Evolutionary conservation across 1,284 basidiomycete species (phyloP).

Genomic region (Melampsora occidentalis): DNA sequence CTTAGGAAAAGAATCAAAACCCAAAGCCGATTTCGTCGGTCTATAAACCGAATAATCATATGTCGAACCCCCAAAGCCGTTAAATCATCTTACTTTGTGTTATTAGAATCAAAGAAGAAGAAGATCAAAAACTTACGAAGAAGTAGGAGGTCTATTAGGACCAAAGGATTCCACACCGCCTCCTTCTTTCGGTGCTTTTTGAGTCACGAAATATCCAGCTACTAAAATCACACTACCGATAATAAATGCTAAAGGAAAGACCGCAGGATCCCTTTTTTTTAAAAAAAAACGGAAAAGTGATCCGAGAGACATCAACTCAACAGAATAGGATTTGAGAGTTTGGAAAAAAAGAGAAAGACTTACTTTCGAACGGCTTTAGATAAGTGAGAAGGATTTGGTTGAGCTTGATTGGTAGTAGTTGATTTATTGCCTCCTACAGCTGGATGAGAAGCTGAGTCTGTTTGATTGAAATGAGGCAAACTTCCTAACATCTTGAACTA

Average conservation of each 20-base stretch:
- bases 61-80: too few species aligned
- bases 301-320: too few species aligned
- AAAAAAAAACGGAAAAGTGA: too few species aligned
- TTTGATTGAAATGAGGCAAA: conserved; percentile 3
- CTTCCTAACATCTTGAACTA: too few species aligned
- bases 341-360: background rate
- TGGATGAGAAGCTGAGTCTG: background rate
- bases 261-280: conserved; percentile 40
- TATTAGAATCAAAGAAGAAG: background rate
- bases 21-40: background rate
- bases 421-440: background rate
- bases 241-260: conserved; percentile 34
- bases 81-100: too few species aligned
- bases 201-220: conserved; percentile 20
- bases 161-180: conserved; percentile 30
- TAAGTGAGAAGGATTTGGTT: conserved; percentile 24
- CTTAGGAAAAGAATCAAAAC: background rate
- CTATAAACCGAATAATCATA: too few species aligned
- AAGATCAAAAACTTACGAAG: background rate
- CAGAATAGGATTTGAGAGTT: background rate
- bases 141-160: background rate
- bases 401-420: background rate
- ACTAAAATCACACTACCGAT: conserved; percentile 31
- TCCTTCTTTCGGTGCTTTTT: conserved; percentile 39
- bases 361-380: conserved; percentile 37